Conservation (phyloP, 768 basidiomycete species). For the Hemileccinum rubropunctum region DNA sequence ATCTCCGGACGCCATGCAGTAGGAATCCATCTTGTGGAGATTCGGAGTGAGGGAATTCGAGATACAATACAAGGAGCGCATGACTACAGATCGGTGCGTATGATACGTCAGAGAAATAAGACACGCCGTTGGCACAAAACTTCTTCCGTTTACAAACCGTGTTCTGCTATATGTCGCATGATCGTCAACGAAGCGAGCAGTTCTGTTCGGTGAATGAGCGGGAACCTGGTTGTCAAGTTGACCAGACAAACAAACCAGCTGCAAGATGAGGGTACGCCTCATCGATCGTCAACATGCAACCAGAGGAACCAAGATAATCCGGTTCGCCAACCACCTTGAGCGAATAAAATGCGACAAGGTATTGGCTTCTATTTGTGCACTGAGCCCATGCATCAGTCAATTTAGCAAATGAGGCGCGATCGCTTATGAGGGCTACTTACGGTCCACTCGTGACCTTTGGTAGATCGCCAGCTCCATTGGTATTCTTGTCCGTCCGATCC, state of each 20-base stretch:
- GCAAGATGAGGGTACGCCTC: conserved; percentile 57
- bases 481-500: conserved; percentile 63
- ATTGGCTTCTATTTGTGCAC: conserved; percentile 54
- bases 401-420: neutral
- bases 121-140: neutral
- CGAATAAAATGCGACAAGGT: conserved; percentile 59
- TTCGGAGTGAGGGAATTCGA: conserved; percentile 3
- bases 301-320: conserved; percentile 51
- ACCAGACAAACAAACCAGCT: conserved; percentile 41
- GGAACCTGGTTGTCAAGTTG: conserved; percentile 4
- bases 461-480: conserved; percentile 51
- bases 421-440: conserved; percentile 36
- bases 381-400: conserved; percentile 22
- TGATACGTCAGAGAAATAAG: conserved; percentile 10
- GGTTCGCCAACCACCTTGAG: conserved; percentile 56
- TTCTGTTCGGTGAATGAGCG: conserved; percentile 38
- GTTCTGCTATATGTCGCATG: conserved; percentile 57
- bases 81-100: conserved; percentile 7
- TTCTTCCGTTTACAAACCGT: conserved; percentile 36
- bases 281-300: conserved; percentile 61
- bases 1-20: neutral
- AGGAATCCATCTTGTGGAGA: neutral
- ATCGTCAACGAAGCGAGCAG: conserved; percentile 59
- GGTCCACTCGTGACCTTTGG: conserved; percentile 60
- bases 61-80: conserved; percentile 12